These are phyloP conservation scores for Backusella mclennaniae DNA, from an alignment of 192 early-diverging fungal species.

Conservation along the genomic window DNA sequence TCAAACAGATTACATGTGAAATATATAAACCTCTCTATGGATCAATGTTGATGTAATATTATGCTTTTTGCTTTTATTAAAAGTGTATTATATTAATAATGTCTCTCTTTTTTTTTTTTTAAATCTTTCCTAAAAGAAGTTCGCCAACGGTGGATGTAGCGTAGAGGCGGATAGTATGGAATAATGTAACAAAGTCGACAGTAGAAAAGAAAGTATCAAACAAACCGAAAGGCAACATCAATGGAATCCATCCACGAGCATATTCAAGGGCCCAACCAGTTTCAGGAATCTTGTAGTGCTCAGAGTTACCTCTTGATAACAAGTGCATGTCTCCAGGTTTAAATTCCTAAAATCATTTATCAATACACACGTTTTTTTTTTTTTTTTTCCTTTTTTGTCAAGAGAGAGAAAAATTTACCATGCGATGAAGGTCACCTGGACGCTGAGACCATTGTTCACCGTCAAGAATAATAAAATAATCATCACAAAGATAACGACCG, in stretches of 20 bases:
- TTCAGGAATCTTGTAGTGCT: slow-evolving; percentile 49
- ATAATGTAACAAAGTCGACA: slow-evolving; percentile 39
- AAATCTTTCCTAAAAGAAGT: slow-evolving; percentile 35
- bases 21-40: no score
- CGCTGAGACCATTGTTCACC: slow-evolving; percentile 48
- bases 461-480: slow-evolving; percentile 48
- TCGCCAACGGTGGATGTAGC: slow-evolving; percentile 28
- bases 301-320: slow-evolving; percentile 34
- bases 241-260: slow-evolving; percentile 44
- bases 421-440: slow-evolving; percentile 35
- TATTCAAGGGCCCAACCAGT: slow-evolving; percentile 45
- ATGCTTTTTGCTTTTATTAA: background rate
- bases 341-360: slow-evolving; percentile 30
- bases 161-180: slow-evolving; percentile 36
- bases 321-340: slow-evolving; percentile 41
- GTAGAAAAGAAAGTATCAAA: slow-evolving; percentile 41
- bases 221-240: slow-evolving; percentile 46
- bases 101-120: background rate
- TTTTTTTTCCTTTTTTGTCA: background rate
- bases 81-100: background rate
- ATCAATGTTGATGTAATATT: background rate
- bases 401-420: slow-evolving; percentile 19
- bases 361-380: background rate
- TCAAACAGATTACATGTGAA: no score
- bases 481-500: slow-evolving; percentile 40